Conservation (phyloP, 1,139 yeast genomes). For the Magnusiomyces suaveolens region DNA sequence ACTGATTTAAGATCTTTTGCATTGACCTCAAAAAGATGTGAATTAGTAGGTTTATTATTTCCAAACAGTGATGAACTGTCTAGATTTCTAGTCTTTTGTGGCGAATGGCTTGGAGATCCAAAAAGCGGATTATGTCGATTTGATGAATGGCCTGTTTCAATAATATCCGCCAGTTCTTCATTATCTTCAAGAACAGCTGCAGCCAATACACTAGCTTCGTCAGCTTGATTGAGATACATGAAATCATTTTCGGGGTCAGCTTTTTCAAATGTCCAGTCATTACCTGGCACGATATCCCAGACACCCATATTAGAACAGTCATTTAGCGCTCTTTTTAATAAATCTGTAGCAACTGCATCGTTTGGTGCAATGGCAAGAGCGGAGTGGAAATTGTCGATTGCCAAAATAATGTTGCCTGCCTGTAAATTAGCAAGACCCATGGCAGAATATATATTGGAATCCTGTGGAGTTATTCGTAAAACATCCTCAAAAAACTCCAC, state of each 20-base stretch:
- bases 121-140: not conserved
- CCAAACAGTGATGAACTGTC: not conserved
- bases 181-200: not conserved
- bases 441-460: slow-evolving; percentile 69
- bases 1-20: not conserved
- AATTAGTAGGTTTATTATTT: not conserved
- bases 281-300: not conserved
- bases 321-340: slow-evolving; percentile 71
- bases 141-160: not conserved
- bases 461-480: slow-evolving; percentile 56
- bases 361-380: slow-evolving; percentile 72
- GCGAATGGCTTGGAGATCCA: not conserved
- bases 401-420: slow-evolving; percentile 44
- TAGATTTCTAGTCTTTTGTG: not conserved
- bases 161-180: slow-evolving; percentile 1
- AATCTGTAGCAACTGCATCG: slow-evolving; percentile 77
- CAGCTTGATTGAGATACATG: not conserved
- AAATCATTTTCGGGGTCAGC: not conserved
- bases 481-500: slow-evolving; percentile 71
- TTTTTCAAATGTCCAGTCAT: not conserved
- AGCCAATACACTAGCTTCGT: not conserved
- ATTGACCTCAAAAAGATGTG: not conserved
- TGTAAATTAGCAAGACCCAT: slow-evolving; percentile 76
- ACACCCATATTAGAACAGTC: slow-evolving; percentile 23
- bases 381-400: slow-evolving; percentile 69